phyloP scores from a whole-genome alignment of 2,329 filamentous ascomycete species.

The Tolypocladium capitatum region DNA sequence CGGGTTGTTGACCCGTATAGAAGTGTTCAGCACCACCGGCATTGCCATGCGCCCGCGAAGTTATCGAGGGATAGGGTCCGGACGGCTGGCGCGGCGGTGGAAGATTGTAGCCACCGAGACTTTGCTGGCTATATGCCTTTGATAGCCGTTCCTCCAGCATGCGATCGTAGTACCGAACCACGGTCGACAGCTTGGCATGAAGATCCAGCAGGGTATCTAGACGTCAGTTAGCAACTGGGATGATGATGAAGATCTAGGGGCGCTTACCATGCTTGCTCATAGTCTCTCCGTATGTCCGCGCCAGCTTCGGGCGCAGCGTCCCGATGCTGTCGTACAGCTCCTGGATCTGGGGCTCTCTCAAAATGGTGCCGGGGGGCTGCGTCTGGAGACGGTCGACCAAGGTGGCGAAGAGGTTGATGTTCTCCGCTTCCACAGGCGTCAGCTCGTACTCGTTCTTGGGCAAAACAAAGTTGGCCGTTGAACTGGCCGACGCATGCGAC shows the following conservation, averaged over 20 bases:
- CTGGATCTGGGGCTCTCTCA: slow-evolving; percentile 95
- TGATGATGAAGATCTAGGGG: not conserved
- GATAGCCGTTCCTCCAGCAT: slow-evolving; percentile 95
- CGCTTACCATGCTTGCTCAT: slow-evolving; percentile 94
- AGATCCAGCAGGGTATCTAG: slow-evolving; percentile 83
- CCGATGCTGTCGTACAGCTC: slow-evolving; percentile 97
- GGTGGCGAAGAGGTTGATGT: slow-evolving; percentile 91
- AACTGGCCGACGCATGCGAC: slow-evolving; percentile 23
- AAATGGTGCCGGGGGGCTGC: slow-evolving; percentile 85
- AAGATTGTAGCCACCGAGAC: slow-evolving; percentile 49
- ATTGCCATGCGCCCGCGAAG: slow-evolving; percentile 34
- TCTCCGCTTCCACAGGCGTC: slow-evolving; percentile 85
- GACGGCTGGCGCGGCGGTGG: slow-evolving; percentile 37
- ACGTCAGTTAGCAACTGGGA: slow-evolving; percentile 6
- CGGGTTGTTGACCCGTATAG: slow-evolving; percentile 55
- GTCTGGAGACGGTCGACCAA: slow-evolving; percentile 89
- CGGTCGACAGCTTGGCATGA: slow-evolving; percentile 88
- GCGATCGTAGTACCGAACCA: slow-evolving; percentile 92
- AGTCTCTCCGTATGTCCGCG: slow-evolving; percentile 90
- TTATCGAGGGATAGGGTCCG: slow-evolving; percentile 59
- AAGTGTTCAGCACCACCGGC: slow-evolving; percentile 59
- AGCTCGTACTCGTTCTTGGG: slow-evolving; percentile 92
- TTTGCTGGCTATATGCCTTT: slow-evolving; percentile 80
- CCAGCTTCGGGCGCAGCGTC: slow-evolving; percentile 81
- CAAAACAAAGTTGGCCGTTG: slow-evolving; percentile 36